Evolutionary conservation across 176 grass and related monocot species (phyloP), one percentile per base, ranked within the genome.

Genomic region (Oropetium thomaeum): DNA sequence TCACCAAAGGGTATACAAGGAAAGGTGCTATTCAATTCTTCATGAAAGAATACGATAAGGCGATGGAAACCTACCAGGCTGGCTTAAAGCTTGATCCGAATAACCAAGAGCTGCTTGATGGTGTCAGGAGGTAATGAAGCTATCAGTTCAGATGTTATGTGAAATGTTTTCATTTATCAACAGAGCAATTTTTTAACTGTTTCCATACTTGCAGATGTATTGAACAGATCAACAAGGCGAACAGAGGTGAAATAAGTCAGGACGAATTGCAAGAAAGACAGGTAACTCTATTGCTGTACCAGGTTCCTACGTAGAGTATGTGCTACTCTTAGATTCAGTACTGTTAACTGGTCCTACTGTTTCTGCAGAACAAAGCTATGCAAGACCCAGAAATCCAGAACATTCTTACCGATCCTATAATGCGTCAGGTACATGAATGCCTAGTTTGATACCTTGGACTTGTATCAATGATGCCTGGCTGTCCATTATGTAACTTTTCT

Each of bases 11-110:
- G 40, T 99, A 99, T 42, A 99, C 92, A 40, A 88, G 96, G 28
- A 99, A 99, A 75, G 96, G 96, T 80, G 92, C 96, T 48, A 28
- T 99, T 71, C 96, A 99, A 25, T 99, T 99, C 77, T 99, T 99
- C 73, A 99, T 96, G 96, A 99, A 99, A 82, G 96, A 99, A 69
- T 86, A 96, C 29, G 96, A 99, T 12, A 99, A 99, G 71, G 96
- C 92, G 53, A 81, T 90, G 72, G 89, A 92, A 76, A 99, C 96
- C 61, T 99, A 99, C 63, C 96, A 99, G 80, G 96, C 90, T 63
- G 96, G 96, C 73, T 80, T 99, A 66, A 99, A 99, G 71, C 84
- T 49, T 82, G 96, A 99, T 74, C 85, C 96, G 1, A 96, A 90
- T 67, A 99, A 99, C 70, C 89, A 65, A 13, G 96, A 99, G 49